phyloP scores from a whole-genome alignment of 495 filamentous ascomycete species.

The Venustampulla echinocandica region DNA sequence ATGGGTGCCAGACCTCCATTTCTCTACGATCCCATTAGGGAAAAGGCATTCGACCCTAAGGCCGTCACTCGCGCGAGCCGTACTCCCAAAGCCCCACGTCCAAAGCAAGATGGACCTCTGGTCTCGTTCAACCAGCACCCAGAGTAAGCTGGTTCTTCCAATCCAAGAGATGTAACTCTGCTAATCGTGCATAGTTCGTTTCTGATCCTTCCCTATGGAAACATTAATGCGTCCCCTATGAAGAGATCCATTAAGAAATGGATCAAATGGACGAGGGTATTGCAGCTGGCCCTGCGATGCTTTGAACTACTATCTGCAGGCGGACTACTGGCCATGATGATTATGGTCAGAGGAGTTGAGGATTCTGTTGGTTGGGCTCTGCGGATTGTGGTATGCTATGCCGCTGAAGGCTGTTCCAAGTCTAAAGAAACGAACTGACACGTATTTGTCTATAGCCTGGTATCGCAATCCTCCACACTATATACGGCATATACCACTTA shows the following conservation, averaged over 20 bases:
- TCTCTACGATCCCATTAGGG: slow-evolving; percentile 54
- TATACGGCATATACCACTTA: slow-evolving; percentile 75
- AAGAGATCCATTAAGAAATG: slow-evolving; percentile 55
- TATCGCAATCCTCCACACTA: slow-evolving; percentile 56
- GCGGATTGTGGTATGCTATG: slow-evolving; percentile 57
- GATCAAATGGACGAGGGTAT: slow-evolving; percentile 54
- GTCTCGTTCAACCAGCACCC: slow-evolving; percentile 74
- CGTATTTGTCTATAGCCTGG: slow-evolving; percentile 39
- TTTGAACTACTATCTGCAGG: slow-evolving; percentile 57
- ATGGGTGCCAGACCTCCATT: slow-evolving; percentile 59
- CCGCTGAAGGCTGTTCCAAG: background rate
- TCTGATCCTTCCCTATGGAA: slow-evolving; percentile 39
- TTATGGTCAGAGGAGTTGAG: slow-evolving; percentile 60
- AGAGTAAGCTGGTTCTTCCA: slow-evolving; percentile 50
- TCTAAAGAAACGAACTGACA: no score
- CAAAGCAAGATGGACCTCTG: slow-evolving; percentile 64
- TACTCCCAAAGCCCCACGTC: slow-evolving; percentile 42
- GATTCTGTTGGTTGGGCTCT: slow-evolving; percentile 62
- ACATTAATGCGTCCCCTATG: slow-evolving; percentile 53
- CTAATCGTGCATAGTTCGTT: slow-evolving; percentile 27
- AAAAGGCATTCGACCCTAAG: slow-evolving; percentile 67
- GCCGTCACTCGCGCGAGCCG: slow-evolving; percentile 67
- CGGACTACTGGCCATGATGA: slow-evolving; percentile 62
- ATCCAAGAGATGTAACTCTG: background rate
- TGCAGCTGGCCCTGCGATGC: slow-evolving; percentile 58